Conservation (phyloP, 331 rosid species). For the Erythrophleum ivorense region DNA sequence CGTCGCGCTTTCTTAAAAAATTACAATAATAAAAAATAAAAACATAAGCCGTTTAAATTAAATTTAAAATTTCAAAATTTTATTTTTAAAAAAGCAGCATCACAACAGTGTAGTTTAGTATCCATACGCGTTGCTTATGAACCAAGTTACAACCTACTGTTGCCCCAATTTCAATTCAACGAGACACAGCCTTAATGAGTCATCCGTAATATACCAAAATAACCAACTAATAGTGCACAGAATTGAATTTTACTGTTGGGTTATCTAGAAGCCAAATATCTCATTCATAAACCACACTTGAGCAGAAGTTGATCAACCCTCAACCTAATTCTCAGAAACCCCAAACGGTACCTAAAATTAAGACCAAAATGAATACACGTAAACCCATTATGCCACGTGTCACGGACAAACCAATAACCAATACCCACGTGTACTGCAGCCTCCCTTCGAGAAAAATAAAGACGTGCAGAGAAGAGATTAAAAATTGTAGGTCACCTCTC, state of each 20-base stretch:
- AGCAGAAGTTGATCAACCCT: slow-evolving; percentile 10
- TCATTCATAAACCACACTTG: background rate
- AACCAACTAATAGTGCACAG: background rate
- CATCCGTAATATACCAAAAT: background rate
- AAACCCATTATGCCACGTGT: slow-evolving; percentile 44
- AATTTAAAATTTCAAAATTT: too few species aligned
- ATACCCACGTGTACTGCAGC: slow-evolving; percentile 9
- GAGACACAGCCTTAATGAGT: background rate
- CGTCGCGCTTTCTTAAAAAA: too few species aligned
- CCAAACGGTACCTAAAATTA: background rate
- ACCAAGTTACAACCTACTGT: too few species aligned
- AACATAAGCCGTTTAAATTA: too few species aligned
- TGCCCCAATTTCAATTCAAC: background rate
- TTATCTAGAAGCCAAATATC: slow-evolving; percentile 21
- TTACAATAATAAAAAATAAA: too few species aligned
- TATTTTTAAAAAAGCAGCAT: too few species aligned
- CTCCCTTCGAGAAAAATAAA: background rate
- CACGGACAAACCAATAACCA: background rate
- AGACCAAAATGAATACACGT: background rate
- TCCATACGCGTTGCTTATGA: too few species aligned
- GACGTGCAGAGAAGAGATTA: slow-evolving; percentile 34
- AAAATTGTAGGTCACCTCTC: slow-evolving; percentile 65
- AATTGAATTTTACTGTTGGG: background rate
- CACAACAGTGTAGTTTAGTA: too few species aligned
- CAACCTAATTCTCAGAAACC: slow-evolving; percentile 24